Evolutionary conservation across 1,139 yeast genomes (phyloP), one percentile per base, ranked within the genome.

Genomic region (Magnusiomyces clavatus): DNA sequence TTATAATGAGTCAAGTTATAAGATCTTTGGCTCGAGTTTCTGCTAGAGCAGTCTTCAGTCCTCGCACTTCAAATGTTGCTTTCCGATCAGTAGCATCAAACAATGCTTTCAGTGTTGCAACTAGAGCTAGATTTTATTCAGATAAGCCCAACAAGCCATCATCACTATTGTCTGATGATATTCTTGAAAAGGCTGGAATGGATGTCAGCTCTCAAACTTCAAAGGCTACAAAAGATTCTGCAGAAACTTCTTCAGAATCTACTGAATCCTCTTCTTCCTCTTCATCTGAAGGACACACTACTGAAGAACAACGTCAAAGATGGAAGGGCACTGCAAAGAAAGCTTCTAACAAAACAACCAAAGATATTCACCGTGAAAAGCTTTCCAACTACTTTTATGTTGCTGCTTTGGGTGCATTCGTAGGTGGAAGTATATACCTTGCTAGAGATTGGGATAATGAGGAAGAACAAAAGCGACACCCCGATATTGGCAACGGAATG

Each of bases 361-460:
- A 81, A 1, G 86, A 88, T 60, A 70, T 77, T 58, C 78, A 78
- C 67, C 78, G 84, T 57, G 81, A 68, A 47, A 62, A 63, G 51
- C 62, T 69, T 49, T 57, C 62, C 54, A 64, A 62, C 47, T 54
- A 60, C 49, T 64, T 68, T 43, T 60, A 65, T 50, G 59, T 62
- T 34, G 77, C 80, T 20, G 65, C 86, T 45, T 71, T 86, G n/a
- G 80, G 81, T 24, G 77, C 77, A 17, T 77, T 79, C 2, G 58
- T 81, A 42, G 84, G 82, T 19, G 90, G 88, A 36, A 75, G 78
- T 47, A 87, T 81, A 10, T 92, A 86, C 68, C 69, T 88, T 73
- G 78, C 85, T 52, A 82, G 98, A 69, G 83, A 89, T 63, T 90
- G 96, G 90, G 96, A 87, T 57, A 81, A 78, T 14, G 85, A 76